A percentile compares a stretch with the other conserved stretches of the same genome.
phyloP scores from a whole-genome alignment of 73 alveolate species.

The Paraurostyla sp. region DNA sequence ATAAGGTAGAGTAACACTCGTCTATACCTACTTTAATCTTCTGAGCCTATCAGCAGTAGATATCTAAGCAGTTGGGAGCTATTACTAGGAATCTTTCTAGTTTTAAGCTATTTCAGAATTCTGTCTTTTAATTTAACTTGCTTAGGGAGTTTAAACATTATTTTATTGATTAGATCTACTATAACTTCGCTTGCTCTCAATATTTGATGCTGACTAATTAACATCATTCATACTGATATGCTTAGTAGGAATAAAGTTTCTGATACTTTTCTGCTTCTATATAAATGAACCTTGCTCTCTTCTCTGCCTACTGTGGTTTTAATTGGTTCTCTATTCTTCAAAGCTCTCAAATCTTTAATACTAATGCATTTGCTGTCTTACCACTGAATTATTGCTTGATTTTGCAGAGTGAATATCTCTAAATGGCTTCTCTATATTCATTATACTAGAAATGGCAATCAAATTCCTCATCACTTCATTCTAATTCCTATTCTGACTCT shows the following conservation, averaged over 20 bases:
- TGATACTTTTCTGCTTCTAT: not conserved
- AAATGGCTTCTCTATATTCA: not conserved
- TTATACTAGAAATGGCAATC: not conserved
- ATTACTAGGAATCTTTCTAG: too few relatives aligned
- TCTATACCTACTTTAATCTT: not conserved
- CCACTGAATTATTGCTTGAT: constrained; percentile 15
- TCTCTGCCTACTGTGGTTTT: too few relatives aligned
- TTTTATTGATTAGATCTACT: too few relatives aligned
- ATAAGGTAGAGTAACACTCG: constrained; percentile 37
- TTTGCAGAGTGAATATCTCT: constrained; percentile 31
- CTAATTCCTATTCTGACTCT: not conserved
- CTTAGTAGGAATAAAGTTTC: not conserved
- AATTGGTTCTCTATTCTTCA: not conserved
- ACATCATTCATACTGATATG: not conserved
- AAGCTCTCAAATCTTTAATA: not conserved
- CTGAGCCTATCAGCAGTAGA: constrained; percentile 9
- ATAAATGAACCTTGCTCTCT: too few relatives aligned
- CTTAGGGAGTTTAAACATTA: not conserved
- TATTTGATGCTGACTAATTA: too few relatives aligned
- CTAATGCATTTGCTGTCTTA: not conserved
- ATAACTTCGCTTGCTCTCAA: too few relatives aligned
- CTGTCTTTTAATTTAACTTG: not conserved
- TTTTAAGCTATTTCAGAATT: not conserved
- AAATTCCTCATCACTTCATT: not conserved
- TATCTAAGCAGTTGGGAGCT: too few relatives aligned